These are phyloP conservation scores for Ophiostoma ulmi DNA, from an alignment of 2,329 filamentous ascomycete genomes.

Conservation along the genomic window DNA sequence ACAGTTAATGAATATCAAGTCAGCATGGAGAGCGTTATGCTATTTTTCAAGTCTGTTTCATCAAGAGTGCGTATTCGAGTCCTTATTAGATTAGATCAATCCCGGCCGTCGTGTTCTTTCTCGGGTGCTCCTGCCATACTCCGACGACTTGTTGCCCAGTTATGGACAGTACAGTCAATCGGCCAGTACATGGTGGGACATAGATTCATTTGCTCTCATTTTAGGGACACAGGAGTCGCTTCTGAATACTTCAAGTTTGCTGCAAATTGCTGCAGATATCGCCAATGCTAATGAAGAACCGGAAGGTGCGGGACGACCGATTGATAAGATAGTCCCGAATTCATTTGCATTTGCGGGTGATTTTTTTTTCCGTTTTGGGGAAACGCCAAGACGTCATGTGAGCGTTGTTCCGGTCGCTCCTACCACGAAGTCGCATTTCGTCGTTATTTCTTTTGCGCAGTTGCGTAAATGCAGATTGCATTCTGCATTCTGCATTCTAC, in stretches of 20 bases:
- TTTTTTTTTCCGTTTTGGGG: neutral
- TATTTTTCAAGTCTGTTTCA: neutral
- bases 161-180: neutral
- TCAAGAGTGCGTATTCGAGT: neutral
- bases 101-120: neutral
- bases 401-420: neutral
- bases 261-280: neutral
- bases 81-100: neutral
- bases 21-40: too few relatives aligned
- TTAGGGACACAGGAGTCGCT: neutral
- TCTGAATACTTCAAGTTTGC: neutral
- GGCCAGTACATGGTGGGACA: neutral
- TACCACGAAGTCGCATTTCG: neutral
- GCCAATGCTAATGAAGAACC: neutral
- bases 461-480: neutral
- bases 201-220: neutral
- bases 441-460: constrained; percentile 7
- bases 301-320: neutral
- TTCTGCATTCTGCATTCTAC: neutral
- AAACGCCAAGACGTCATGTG: neutral
- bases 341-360: neutral
- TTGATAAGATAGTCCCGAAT: neutral
- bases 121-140: neutral
- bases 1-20: too few relatives aligned
- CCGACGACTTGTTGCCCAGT: neutral